These are phyloP conservation scores for Trifolium dubium DNA, from an alignment of 306 rosid species.

Conservation along the genomic window DNA sequence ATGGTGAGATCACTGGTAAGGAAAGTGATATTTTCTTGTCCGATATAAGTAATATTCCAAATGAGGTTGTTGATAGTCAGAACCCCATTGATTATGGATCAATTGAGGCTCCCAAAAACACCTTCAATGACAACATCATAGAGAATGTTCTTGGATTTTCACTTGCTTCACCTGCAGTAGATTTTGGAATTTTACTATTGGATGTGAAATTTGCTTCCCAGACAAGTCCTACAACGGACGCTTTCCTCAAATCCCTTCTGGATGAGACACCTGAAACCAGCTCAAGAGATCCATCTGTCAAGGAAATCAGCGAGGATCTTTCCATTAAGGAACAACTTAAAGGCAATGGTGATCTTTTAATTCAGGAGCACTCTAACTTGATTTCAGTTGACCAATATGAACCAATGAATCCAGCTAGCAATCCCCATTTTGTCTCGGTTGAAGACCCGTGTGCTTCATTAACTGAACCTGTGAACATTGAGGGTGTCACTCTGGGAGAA, in stretches of 20 bases:
- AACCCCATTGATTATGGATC: constrained; percentile 32
- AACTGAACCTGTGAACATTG: constrained; percentile 41
- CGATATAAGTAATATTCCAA: constrained; percentile 33
- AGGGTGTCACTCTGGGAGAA: constrained; percentile 46
- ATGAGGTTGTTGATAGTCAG: constrained; percentile 36
- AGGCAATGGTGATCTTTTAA: constrained; percentile 39
- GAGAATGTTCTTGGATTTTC: constrained; percentile 67
- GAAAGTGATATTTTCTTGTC: constrained; percentile 31
- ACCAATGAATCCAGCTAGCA: constrained; percentile 35
- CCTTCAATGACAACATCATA: constrained; percentile 52
- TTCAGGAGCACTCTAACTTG: constrained; percentile 50
- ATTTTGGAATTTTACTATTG: constrained; percentile 69
- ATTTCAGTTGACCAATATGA: constrained; percentile 57
- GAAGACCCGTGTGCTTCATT: constrained; percentile 47
- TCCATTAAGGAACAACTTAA: constrained; percentile 39
- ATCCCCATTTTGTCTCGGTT: constrained; percentile 46
- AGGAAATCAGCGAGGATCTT: constrained; percentile 44
- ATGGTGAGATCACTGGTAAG: constrained; percentile 34
- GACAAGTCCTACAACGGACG: constrained; percentile 26
- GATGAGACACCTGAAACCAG: constrained; percentile 46
- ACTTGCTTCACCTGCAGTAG: constrained; percentile 52
- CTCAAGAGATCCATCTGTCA: constrained; percentile 34
- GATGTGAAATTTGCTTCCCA: constrained; percentile 72
- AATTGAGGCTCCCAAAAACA: constrained; percentile 37
- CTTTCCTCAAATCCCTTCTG: constrained; percentile 64